Evolutionary conservation across 2,329 filamentous ascomycete genomes (phyloP), one percentile per base, ranked within the genome.

Genomic region (Aureobasidium leucospermi): DNA sequence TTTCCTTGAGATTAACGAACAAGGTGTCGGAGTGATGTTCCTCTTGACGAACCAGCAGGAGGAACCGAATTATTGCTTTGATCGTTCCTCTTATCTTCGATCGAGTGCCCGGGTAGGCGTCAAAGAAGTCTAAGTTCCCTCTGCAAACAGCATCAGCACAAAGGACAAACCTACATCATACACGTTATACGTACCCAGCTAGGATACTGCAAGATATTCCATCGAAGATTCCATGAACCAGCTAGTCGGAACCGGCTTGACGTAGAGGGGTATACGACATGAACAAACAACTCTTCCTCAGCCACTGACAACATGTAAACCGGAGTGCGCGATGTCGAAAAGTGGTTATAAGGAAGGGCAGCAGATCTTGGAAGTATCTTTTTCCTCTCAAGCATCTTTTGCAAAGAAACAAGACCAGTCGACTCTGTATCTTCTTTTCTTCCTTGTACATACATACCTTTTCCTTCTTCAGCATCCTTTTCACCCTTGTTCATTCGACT

Each of bases 221-320:
- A 56, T 57, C 53, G 41, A 39, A 46, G 42, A 47, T 57, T 39
- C 32, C 15, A n/a, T 34, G 55, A 58, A 48, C 55, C 55, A 49
- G 45, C 43, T 58, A 58, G 36, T 58, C 55, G 55, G 45, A 58
- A 58, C 42, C 53, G 53, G 53, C 53, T 31, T 38, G 13, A 41
- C 23, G 16, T 11, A 41, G 1, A 15, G 13, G 6, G n/a, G 2
- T 39, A 4, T 8, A 19, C 15, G 19, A 23, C 15, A 58, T 16
- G 43, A 43, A 48, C 43, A 58, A 58, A 49, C n/a, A 34, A 48
- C n/a, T 42, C 16, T 15, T 1, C 6, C 6, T n/a, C 46, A 58
- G 55, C 55, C 55, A 49, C 55, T 41, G 55, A 58, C 45, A 42
- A 28, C 55, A 58, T 49, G 6, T 34, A n/a, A 42, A 15, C 19